phyloP scores from a whole-genome alignment of 352 stramenopile species.

The Globisporangium alternatum region DNA sequence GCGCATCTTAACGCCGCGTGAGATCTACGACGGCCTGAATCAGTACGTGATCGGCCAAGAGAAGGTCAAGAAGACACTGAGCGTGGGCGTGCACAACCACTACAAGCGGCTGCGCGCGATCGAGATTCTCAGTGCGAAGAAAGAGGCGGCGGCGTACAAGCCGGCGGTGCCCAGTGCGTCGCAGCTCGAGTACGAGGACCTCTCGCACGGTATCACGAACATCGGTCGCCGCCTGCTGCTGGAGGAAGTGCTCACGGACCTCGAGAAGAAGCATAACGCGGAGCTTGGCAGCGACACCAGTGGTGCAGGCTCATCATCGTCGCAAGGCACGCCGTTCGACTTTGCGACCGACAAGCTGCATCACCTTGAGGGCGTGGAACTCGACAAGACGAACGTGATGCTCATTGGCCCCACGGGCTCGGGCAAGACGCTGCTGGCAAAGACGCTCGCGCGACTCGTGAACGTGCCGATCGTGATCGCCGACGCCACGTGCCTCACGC shows the following conservation, averaged over 20 bases:
- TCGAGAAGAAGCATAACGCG: conserved; percentile 30
- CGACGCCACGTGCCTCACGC: conserved; percentile 97
- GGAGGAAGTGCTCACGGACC: conserved; percentile 59
- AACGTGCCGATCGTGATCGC: conserved; percentile 97
- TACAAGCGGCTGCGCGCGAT: conserved; percentile 93
- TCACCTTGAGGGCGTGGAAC: conserved; percentile 87
- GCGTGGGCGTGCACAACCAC: conserved; percentile 97
- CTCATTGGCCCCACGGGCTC: conserved; percentile 94
- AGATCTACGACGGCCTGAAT: conserved; percentile 95
- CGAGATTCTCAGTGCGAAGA: conserved; percentile 50
- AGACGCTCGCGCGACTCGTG: conserved; percentile 94
- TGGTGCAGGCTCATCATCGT: too few species aligned
- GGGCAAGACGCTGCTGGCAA: conserved; percentile 97
- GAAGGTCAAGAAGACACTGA: conserved; percentile 95
- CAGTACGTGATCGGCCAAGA: conserved; percentile 98
- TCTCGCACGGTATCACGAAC: conserved; percentile 30
- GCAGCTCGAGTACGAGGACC: conserved; percentile 30
- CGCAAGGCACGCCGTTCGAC: not conserved
- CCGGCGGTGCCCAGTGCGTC: conserved; percentile 28
- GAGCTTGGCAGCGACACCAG: conserved; percentile 10
- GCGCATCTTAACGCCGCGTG: conserved; percentile 81
- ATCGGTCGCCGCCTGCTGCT: conserved; percentile 55
- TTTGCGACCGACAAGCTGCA: conserved; percentile 44
- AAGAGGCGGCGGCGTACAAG: conserved; percentile 33
- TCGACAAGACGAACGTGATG: conserved; percentile 99